These are phyloP conservation scores for Jaltomata sinuosa DNA, from an alignment of 257 asterid species.

Conservation along the genomic window DNA sequence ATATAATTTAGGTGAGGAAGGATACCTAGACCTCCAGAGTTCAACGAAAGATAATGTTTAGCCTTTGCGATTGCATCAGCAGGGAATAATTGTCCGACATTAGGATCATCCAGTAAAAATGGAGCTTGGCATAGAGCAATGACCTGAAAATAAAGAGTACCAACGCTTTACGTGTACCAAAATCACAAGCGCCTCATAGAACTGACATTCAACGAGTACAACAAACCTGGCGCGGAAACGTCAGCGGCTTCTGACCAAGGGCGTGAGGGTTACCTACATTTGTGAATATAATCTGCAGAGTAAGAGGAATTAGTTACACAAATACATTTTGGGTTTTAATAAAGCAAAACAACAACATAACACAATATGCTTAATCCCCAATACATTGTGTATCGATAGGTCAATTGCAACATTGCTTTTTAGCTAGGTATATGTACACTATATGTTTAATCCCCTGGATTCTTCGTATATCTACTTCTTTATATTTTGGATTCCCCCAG, in stretches of 20 bases:
- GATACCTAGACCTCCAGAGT: constrained; percentile 94
- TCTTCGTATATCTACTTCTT: too few species aligned
- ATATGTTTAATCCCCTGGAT: too few species aligned
- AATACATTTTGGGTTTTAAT: too few species aligned
- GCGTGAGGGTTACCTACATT: constrained; percentile 98
- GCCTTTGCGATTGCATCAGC: constrained; percentile 93
- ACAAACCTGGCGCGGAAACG: constrained; percentile 86
- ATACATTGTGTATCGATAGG: too few species aligned
- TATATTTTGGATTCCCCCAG: too few species aligned
- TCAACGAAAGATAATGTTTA: constrained; percentile 69
- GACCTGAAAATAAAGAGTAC: constrained; percentile 34
- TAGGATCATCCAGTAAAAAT: constrained; percentile 89
- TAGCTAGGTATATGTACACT: too few species aligned
- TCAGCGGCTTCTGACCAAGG: constrained; percentile 86
- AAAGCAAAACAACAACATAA: too few species aligned
- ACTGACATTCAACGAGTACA: background rate
- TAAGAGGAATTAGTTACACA: background rate
- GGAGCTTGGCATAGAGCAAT: constrained; percentile 99
- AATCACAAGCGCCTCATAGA: background rate
- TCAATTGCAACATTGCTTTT: too few species aligned
- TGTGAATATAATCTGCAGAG: constrained; percentile 72
- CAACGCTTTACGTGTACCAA: background rate
- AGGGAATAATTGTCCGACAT: constrained; percentile 87
- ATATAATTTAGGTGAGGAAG: background rate
- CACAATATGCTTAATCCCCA: too few species aligned